phyloP scores from a whole-genome alignment of 352 stramenopile genomes.

The Globisporangium heterothallicum region DNA sequence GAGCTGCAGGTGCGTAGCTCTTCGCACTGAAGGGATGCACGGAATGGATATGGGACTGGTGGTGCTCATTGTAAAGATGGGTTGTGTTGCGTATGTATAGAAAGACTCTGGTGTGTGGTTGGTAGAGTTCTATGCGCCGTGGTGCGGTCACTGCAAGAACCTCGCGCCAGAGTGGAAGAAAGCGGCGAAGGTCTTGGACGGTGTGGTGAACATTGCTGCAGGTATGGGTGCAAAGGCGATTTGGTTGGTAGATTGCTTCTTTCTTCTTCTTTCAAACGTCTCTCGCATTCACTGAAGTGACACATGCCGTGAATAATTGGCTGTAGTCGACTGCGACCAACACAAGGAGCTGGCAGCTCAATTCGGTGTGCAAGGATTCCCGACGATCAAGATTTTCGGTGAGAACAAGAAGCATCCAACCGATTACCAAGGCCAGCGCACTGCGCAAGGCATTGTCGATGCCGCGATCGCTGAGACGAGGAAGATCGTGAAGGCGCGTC shows the following conservation, averaged over 20 bases:
- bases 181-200: conserved; percentile 82
- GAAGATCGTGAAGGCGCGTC: conserved; percentile 74
- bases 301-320: background rate
- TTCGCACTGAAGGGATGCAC: background rate
- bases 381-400: conserved; percentile 93
- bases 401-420: conserved; percentile 72
- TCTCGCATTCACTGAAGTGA: no score
- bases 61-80: background rate
- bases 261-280: background rate
- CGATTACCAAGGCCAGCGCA: conserved; percentile 79
- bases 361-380: conserved; percentile 90
- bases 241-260: background rate
- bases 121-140: conserved; percentile 95
- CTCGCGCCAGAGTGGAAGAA: conserved; percentile 91
- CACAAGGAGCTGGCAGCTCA: conserved; percentile 80
- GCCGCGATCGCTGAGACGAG: conserved; percentile 65
- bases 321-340: conserved; percentile 69
- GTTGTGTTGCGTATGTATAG: conserved; percentile 12
- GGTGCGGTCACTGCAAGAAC: conserved; percentile 94
- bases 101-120: conserved; percentile 84
- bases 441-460: conserved; percentile 80
- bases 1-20: conserved; percentile 42
- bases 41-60: background rate
- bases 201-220: conserved; percentile 87
- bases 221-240: conserved; percentile 11